Conservation (phyloP, 106 monocot species). For the Dendrobium nobile region DNA sequence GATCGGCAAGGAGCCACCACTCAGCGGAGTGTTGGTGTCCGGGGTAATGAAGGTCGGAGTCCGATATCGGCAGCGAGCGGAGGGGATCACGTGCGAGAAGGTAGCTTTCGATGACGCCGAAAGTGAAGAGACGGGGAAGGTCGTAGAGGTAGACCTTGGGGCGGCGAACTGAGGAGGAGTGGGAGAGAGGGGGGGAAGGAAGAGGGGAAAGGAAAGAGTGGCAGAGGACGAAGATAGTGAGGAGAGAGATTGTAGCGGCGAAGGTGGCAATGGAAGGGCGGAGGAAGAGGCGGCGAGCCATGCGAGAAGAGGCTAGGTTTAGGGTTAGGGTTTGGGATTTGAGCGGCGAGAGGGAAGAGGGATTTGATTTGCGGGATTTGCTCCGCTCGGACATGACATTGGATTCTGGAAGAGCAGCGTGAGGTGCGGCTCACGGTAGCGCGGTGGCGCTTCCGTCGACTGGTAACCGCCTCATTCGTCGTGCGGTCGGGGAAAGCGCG, state of each 20-base stretch:
- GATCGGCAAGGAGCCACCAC: slow-evolving; percentile 68
- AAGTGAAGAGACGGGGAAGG: slow-evolving; percentile 71
- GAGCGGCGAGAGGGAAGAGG: not conserved
- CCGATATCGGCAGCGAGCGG: not conserved
- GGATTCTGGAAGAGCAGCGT: no score
- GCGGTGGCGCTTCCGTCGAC: no score
- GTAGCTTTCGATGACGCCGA: slow-evolving; percentile 72
- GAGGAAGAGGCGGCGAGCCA: slow-evolving; percentile 15
- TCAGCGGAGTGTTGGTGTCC: slow-evolving; percentile 98
- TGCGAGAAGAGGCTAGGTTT: not conserved
- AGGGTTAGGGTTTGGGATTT: slow-evolving; percentile 8
- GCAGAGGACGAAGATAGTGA: not conserved
- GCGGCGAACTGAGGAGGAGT: not conserved
- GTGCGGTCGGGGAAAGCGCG: no score
- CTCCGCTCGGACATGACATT: slow-evolving; percentile 15
- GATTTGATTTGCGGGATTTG: slow-evolving; percentile 6
- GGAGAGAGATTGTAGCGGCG: slow-evolving; percentile 5
- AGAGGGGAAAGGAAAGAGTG: slow-evolving; percentile 4
- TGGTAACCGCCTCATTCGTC: no score
- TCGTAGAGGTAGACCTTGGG: slow-evolving; percentile 83
- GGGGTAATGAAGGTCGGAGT: slow-evolving; percentile 42
- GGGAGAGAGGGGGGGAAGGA: slow-evolving; percentile 1
- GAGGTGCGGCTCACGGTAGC: no score
- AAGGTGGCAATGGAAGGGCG: slow-evolving; percentile 6
- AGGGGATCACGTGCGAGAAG: slow-evolving; percentile 37